Evolutionary conservation across 1,139 yeast species (phyloP), one percentile per base, ranked within the genome.

Genomic region (Diutina scorzettiae): DNA sequence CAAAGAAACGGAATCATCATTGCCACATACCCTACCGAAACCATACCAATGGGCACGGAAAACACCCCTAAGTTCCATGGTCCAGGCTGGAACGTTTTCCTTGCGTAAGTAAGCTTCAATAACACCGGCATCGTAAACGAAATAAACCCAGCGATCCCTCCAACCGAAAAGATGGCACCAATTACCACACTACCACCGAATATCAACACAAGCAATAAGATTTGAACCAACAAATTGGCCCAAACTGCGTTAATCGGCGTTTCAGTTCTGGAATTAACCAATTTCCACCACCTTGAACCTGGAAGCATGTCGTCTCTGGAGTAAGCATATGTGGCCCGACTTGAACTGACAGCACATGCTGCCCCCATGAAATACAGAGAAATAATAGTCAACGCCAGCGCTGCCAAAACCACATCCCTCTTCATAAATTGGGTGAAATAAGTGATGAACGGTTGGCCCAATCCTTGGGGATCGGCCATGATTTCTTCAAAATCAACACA

Each of bases 171-270:
- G 45, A 80, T 77, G 41, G 91, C 89, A 36, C 78, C 81, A 51
- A 81, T 76, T 34, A 86, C 83, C 45, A 46, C 43, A 36, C 71
- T 76, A 30, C 84, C 85, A 27, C 81, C 82, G 59, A 81, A 78
- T 53, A 79, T 67, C 46, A 78, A 64, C 44, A 78, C 65, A 46
- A 81, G 63, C 30, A 75, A 60, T 24, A 77, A 64, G 52, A 74
- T 72, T 30, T 83, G 85, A 44, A 81, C 53, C 24, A 67, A 51
- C 55, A 73, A 68, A 56, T 80, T 78, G 49, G 75, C 61, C 78
- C 82, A 72, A 28, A 81, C 86, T 1, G 87, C 85, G 52, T 75
- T 68, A 33, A 81, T 69, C 1, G 91, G 89, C 4, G 87, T 81
- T 48, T 66, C 60, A 14, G 86, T 79, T 37, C 47, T 45, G 40